Percentiles rank a stretch among this genome's conserved stretches.
Evolutionary conservation across 176 grass and related monocot species (phyloP).

Genomic region (Hsuehochloa calcarea): DNA sequence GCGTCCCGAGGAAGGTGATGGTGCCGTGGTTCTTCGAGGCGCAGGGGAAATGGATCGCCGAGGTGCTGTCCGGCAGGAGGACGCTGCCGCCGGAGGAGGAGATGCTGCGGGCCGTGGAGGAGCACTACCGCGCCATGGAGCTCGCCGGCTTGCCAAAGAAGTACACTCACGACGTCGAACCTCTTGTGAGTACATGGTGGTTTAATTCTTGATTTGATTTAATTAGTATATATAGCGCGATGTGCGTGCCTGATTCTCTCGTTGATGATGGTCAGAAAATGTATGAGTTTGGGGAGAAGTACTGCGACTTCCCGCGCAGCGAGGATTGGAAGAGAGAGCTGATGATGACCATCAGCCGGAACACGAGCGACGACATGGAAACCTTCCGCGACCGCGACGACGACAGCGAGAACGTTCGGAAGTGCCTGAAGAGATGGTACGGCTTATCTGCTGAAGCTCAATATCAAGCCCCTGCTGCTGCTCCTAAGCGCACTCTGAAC

Average conservation of each 20-base stretch:
- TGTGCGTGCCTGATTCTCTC: neutral
- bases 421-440: neutral
- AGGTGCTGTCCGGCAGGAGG: conserved; percentile 18
- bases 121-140: conserved; percentile 24
- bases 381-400: conserved; percentile 24
- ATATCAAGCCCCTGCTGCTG: neutral
- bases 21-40: conserved; percentile 21
- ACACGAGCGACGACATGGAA: conserved; percentile 2
- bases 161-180: conserved; percentile 16
- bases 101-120: conserved; percentile 22
- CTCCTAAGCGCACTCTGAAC: no score
- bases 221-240: neutral
- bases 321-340: conserved; percentile 33
- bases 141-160: conserved; percentile 2
- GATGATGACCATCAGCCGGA: neutral
- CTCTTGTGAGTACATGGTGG: neutral
- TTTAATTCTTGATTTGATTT: neutral
- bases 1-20: conserved; percentile 27
- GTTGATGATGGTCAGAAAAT: neutral
- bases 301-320: conserved; percentile 21
- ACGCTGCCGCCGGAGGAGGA: conserved; percentile 19
- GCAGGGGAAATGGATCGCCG: conserved; percentile 37
- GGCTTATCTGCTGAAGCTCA: neutral
- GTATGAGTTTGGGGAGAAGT: conserved; percentile 26
- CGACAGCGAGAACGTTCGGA: neutral